Base-by-base conservation (phyloP, 345 rosid genomes). In the Physaria fendleri region DNA sequence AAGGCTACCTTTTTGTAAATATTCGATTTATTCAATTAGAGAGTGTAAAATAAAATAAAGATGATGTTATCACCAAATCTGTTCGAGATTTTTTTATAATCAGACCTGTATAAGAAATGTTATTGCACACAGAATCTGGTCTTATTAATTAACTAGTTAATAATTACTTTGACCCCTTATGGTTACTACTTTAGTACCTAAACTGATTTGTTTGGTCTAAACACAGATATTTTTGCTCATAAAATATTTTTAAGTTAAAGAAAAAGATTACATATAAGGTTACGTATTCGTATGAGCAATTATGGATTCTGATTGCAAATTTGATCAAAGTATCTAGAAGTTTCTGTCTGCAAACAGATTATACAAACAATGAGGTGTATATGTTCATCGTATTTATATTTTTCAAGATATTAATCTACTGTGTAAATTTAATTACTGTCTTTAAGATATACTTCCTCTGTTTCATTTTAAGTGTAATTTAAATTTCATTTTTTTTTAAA, bases 161-260 rank as follows among this genome's bases (percentile, higher is more conserved):
- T 25, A 55, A 17, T 55, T 39, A 44, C 35, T 43, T 33, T 64
- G 38, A 33, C 69, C 35, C 35, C 30, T 30, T 16, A 21, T 23
- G 39, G 43, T 53, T 64, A 23, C 51, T 50, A 11, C 33, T 30
- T n/a, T 41, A 5, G 18, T 38, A 38, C 43, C 2, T 23, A 44
- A 45, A 18, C 62, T 34, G 17, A 9, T 33, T 37, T 41, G 62
- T 29, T 55, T 25, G 56, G 70, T 48, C 70, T 34, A 9, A 38
- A 43, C 23, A 20, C 39, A 56, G 41, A 37, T 65, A 45, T 65
- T 65, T 65, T 65, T 65, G 47, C 10, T 25, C 7, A 35, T 10
- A n/a, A 25, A 55, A 5, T 33, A 9, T 33, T 23, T 34, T 4
- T 12, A 43, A 24, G 1, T 12, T 12, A 11, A 15, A 5, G 37